Percentiles rank a stretch among this genome's conserved stretches.
phyloP scores from a whole-genome alignment of 805 yeast genomes.

The Cyberlindnera misumaiensis region DNA sequence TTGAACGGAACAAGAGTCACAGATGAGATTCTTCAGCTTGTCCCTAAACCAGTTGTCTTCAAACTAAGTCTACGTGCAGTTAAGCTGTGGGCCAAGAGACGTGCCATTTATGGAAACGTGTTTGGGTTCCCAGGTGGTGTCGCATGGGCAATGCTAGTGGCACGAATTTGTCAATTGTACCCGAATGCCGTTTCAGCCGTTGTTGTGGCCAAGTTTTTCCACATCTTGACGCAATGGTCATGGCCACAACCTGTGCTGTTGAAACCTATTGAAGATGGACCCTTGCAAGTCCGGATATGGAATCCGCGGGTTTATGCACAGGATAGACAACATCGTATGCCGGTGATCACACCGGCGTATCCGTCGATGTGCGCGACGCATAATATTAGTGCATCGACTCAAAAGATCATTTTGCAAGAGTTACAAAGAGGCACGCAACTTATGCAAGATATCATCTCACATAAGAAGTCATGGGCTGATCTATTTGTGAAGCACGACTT shows the following conservation, averaged over 20 bases:
- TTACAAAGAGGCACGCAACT: slow-evolving; percentile 68
- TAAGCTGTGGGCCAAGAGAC: slow-evolving; percentile 92
- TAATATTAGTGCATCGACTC: slow-evolving; percentile 85
- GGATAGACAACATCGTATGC: slow-evolving; percentile 91
- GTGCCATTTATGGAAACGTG: slow-evolving; percentile 91
- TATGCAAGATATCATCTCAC: slow-evolving; percentile 58
- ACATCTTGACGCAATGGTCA: slow-evolving; percentile 81
- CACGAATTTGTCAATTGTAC: slow-evolving; percentile 91
- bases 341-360: slow-evolving; percentile 96
- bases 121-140: slow-evolving; percentile 99
- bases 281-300: slow-evolving; percentile 94
- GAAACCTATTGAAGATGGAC: slow-evolving; percentile 94
- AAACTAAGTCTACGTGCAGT: slow-evolving; percentile 89
- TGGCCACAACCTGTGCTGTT: slow-evolving; percentile 98
- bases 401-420: slow-evolving; percentile 73
- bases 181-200: slow-evolving; percentile 95
- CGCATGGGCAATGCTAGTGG: slow-evolving; percentile 99
- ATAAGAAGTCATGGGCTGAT: slow-evolving; percentile 66
- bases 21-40: slow-evolving; percentile 82
- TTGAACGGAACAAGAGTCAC: slow-evolving; percentile 96
- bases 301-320: slow-evolving; percentile 86
- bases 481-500: slow-evolving; percentile 75
- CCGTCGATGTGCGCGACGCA: slow-evolving; percentile 99
- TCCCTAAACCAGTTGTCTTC: slow-evolving; percentile 90
- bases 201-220: slow-evolving; percentile 83